A percentile compares a stretch with the other conserved stretches of the same genome.
phyloP scores from a whole-genome alignment of 768 basidiomycete genomes.

The Aureoboletus auriporus region DNA sequence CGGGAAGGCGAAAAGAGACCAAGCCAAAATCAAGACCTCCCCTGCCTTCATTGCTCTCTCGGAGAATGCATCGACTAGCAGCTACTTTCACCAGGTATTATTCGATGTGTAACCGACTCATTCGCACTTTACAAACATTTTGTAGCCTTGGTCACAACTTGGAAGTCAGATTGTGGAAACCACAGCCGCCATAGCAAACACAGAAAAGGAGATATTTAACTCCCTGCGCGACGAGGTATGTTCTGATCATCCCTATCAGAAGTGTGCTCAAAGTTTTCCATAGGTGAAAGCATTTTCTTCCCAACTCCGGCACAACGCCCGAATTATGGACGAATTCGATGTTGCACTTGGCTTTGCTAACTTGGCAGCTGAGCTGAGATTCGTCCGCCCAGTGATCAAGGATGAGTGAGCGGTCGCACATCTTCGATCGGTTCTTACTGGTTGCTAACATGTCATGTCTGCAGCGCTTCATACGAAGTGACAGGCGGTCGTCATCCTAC shows the following conservation, averaged over 20 bases:
- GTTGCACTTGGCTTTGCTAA: slow-evolving; percentile 77
- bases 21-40: slow-evolving; percentile 41
- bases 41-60: slow-evolving; percentile 54
- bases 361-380: slow-evolving; percentile 73
- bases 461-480: slow-evolving; percentile 59
- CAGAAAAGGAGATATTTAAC: slow-evolving; percentile 75
- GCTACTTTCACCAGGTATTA: slow-evolving; percentile 61
- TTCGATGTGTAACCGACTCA: neutral
- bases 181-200: slow-evolving; percentile 44
- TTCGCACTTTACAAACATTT: neutral
- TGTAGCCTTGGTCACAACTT: slow-evolving; percentile 70
- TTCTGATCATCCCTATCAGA: neutral
- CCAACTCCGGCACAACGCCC: slow-evolving; percentile 67
- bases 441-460: neutral
- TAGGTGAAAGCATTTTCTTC: slow-evolving; percentile 61
- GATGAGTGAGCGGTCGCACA: slow-evolving; percentile 52
- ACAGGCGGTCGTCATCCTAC: slow-evolving; percentile 86
- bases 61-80: slow-evolving; percentile 61
- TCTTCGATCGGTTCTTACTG: neutral
- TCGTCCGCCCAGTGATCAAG: slow-evolving; percentile 65
- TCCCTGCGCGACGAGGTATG: slow-evolving; percentile 61
- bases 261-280: slow-evolving; percentile 1
- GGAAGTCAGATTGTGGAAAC: slow-evolving; percentile 65
- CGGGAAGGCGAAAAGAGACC: slow-evolving; percentile 60
- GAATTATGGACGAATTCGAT: slow-evolving; percentile 84